Evolutionary conservation across 495 filamentous ascomycete genomes (phyloP).

Genomic region (Xylaria scruposa): DNA sequence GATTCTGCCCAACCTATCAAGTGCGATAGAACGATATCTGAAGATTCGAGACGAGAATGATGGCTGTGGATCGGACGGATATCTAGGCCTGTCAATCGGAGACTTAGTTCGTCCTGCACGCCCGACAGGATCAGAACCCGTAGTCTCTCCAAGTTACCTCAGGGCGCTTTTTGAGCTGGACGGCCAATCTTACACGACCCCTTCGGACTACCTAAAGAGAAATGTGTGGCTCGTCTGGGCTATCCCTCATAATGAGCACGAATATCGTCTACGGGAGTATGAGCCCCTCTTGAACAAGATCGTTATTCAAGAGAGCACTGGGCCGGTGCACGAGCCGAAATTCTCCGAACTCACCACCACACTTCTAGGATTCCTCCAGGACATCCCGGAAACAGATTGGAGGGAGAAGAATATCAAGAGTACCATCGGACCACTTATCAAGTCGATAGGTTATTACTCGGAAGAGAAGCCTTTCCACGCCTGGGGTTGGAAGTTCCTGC

Average conservation of each 20-base stretch:
- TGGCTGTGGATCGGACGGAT: neutral
- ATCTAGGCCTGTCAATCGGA: constrained; percentile 34
- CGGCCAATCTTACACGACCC: constrained; percentile 65
- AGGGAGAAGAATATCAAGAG: constrained; percentile 27
- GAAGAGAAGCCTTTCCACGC: constrained; percentile 35
- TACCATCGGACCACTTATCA: constrained; percentile 19
- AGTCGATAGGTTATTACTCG: constrained; percentile 18
- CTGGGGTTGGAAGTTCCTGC: constrained; percentile 62
- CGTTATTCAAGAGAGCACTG: constrained; percentile 37
- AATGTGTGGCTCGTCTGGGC: constrained; percentile 70
- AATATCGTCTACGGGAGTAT: constrained; percentile 3
- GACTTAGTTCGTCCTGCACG: constrained; percentile 1
- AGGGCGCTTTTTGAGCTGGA: constrained; percentile 63
- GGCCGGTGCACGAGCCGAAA: constrained; percentile 36
- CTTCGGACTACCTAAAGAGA: constrained; percentile 62
- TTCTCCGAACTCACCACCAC: constrained; percentile 41
- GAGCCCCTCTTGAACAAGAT: neutral
- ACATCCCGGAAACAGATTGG: constrained; percentile 30
- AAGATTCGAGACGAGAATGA: neutral
- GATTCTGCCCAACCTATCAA: neutral
- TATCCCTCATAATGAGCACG: constrained; percentile 35
- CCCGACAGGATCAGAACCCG: neutral
- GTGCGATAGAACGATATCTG: constrained; percentile 1
- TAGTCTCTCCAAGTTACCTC: constrained; percentile 47
- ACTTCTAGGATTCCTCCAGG: constrained; percentile 34